Evolutionary conservation across 352 stramenopile species (phyloP).

Genomic region (Globisporangium alternatum): DNA sequence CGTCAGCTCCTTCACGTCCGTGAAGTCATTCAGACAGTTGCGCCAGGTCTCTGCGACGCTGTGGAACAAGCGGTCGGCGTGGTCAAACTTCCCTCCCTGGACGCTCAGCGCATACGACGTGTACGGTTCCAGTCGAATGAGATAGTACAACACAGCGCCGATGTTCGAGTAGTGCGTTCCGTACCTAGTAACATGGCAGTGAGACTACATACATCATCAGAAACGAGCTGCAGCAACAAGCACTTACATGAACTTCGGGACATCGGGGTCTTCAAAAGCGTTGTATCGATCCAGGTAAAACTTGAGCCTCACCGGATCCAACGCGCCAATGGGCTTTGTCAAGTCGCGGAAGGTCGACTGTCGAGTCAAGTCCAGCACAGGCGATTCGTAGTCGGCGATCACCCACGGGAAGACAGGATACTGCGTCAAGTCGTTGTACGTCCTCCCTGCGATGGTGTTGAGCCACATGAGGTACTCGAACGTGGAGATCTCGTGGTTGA

Average conservation of each 20-base stretch:
- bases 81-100: conserved; percentile 95
- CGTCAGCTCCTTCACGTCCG: conserved; percentile 92
- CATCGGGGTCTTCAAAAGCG: conserved; percentile 83
- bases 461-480: conserved; percentile 95
- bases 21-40: conserved; percentile 87
- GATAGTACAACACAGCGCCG: conserved; percentile 97
- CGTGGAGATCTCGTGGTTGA: conserved; percentile 93
- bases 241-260: conserved; percentile 85
- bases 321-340: conserved; percentile 96
- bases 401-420: conserved; percentile 96
- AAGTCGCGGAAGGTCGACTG: conserved; percentile 94
- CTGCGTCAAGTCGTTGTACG: conserved; percentile 92
- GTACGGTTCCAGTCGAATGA: conserved; percentile 99
- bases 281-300: conserved; percentile 95
- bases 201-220: not conserved
- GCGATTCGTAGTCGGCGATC: conserved; percentile 86
- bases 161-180: conserved; percentile 89
- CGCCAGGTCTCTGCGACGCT: conserved; percentile 88
- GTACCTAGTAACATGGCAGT: conserved; percentile 45
- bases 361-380: conserved; percentile 55
- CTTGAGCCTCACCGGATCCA: conserved; percentile 91
- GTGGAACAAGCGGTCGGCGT: conserved; percentile 92
- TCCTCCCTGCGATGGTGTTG: conserved; percentile 87
- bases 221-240: not conserved
- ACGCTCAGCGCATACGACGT: conserved; percentile 92